phyloP scores from a whole-genome alignment of 176 grass and related monocot genomes.

The Alopecurus myosuroides region DNA sequence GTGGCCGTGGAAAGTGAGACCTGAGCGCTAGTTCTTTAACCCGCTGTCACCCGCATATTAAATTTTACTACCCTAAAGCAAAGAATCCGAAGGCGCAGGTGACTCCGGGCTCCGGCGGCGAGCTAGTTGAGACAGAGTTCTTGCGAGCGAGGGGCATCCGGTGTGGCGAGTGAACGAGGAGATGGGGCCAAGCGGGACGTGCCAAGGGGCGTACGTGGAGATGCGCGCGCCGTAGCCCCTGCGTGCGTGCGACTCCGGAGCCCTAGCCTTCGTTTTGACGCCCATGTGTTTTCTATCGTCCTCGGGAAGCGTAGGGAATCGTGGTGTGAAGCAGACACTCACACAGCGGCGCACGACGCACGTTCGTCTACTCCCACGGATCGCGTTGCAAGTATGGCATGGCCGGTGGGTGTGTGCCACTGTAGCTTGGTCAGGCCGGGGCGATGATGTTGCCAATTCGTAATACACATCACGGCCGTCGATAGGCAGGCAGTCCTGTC shows the following conservation, averaged over 20 bases:
- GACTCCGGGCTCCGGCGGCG: not conserved
- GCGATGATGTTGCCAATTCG: not conserved
- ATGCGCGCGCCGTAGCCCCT: conserved; percentile 42
- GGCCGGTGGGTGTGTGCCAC: not conserved
- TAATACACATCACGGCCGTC: no score
- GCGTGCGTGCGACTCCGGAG: not conserved
- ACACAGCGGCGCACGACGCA: not conserved
- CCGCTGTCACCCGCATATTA: no score
- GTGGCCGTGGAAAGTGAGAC: not conserved
- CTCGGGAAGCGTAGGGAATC: not conserved
- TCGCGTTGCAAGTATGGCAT: not conserved
- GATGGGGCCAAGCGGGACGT: conserved; percentile 67
- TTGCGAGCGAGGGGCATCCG: not conserved
- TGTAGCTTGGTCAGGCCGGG: not conserved
- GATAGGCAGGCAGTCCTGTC: not conserved
- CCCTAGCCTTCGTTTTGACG: conserved; percentile 12
- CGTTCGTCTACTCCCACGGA: not conserved
- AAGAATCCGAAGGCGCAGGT: not conserved
- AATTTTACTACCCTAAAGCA: no score
- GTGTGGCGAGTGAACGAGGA: conserved; percentile 1
- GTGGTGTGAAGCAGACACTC: not conserved
- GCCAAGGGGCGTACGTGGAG: conserved; percentile 57
- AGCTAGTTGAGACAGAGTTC: not conserved
- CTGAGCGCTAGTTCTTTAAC: not conserved
- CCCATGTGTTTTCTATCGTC: not conserved